Evolutionary conservation across 306 rosid genomes (phyloP).

Genomic region (Cucurbita maxima): DNA sequence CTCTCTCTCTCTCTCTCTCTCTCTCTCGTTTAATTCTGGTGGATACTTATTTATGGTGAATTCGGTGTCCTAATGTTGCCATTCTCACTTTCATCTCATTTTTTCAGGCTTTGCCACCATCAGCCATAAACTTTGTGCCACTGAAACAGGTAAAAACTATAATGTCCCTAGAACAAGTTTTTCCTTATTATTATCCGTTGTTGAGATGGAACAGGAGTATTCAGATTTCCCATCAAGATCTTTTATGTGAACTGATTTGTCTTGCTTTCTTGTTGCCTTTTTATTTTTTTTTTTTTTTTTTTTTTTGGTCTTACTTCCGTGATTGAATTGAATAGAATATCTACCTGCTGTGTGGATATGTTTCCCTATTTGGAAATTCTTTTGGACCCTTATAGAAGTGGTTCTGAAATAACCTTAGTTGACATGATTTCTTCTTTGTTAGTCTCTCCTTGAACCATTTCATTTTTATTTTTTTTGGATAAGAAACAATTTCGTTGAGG

Average conservation of each 20-base stretch:
- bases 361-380: background rate
- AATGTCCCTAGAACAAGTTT: background rate
- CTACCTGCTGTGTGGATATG: background rate
- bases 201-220: background rate
- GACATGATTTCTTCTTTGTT: background rate
- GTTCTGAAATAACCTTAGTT: background rate
- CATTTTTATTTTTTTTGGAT: background rate
- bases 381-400: background rate
- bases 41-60: background rate
- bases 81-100: conserved; percentile 6
- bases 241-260: background rate
- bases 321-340: background rate
- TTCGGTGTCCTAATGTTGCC: background rate
- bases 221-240: background rate
- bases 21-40: background rate
- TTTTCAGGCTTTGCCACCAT: conserved; percentile 74
- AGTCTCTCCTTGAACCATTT: background rate
- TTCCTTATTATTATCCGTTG: background rate
- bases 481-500: no score
- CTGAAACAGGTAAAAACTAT: conserved; percentile 58
- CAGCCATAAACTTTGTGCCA: conserved; percentile 62
- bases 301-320: background rate
- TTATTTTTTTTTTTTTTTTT: background rate
- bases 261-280: background rate
- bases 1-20: background rate